Evolutionary conservation across 768 basidiomycete genomes (phyloP).

Genomic region (Boletus pseudopeckii): DNA sequence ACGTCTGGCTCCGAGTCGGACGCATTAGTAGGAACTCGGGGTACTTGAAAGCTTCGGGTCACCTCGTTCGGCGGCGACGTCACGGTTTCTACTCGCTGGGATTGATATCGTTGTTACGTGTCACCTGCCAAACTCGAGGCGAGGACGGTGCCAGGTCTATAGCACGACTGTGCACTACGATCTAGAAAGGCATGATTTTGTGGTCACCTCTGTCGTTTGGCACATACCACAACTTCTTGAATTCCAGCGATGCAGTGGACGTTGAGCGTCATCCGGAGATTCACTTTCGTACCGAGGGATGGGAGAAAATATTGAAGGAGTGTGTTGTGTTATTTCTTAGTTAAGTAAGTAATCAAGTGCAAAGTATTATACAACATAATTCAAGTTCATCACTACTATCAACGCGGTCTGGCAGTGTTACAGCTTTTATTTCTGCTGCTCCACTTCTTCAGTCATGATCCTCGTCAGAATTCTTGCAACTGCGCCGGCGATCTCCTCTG

Average conservation of each 20-base stretch:
- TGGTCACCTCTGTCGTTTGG: neutral
- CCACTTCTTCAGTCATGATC: conserved; percentile 26
- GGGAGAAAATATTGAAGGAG: conserved; percentile 1
- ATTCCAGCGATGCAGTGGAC: neutral
- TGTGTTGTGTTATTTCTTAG: neutral
- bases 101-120: no score
- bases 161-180: no score
- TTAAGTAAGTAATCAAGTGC: neutral
- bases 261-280: neutral
- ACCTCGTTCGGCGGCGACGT: no score
- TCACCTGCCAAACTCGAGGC: no score
- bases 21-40: no score
- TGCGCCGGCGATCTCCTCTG: conserved; percentile 36
- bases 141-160: no score
- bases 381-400: neutral
- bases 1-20: no score
- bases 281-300: neutral
- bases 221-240: neutral
- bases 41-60: no score
- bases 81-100: no score
- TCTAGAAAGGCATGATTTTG: neutral
- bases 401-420: neutral
- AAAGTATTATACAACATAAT: neutral
- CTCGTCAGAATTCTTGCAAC: conserved; percentile 42
- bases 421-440: neutral